Percentiles rank a stretch among this genome's conserved stretches.
Evolutionary conservation across 306 rosid species (phyloP).

Genomic region (Purshia tridentata): DNA sequence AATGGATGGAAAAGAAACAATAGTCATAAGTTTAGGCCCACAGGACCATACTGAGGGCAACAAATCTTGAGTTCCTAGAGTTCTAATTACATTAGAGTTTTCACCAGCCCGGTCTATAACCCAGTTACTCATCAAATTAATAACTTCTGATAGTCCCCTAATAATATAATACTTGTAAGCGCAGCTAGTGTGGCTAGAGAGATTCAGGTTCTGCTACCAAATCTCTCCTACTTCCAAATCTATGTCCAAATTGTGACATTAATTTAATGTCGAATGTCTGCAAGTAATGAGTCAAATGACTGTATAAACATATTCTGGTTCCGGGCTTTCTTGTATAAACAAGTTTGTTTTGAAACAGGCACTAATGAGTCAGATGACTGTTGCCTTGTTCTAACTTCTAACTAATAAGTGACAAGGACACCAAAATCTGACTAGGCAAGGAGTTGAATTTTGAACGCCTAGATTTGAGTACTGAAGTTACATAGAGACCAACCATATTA

Average conservation of each 20-base stretch:
- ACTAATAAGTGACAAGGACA: background rate
- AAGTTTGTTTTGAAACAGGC: background rate
- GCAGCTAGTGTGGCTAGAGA: background rate
- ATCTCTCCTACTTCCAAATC: background rate
- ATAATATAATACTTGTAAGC: background rate
- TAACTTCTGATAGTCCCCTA: background rate
- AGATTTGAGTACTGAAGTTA: background rate
- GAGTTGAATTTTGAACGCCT: background rate
- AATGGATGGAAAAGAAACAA: background rate
- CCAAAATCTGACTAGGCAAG: background rate
- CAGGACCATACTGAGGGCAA: background rate
- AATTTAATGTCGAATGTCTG: background rate
- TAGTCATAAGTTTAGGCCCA: background rate
- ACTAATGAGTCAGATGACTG: background rate
- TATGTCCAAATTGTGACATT: background rate
- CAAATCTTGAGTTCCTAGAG: background rate
- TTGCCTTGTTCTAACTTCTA: background rate
- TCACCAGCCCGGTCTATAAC: background rate
- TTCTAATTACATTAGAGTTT: background rate
- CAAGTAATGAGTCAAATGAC: background rate
- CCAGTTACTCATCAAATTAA: background rate
- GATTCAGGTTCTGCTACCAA: background rate
- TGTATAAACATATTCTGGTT: background rate
- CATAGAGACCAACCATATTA: background rate
- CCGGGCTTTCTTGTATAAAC: background rate